Conservation (phyloP, 352 stramenopile genomes). For the Phytophthora parvispora region DNA sequence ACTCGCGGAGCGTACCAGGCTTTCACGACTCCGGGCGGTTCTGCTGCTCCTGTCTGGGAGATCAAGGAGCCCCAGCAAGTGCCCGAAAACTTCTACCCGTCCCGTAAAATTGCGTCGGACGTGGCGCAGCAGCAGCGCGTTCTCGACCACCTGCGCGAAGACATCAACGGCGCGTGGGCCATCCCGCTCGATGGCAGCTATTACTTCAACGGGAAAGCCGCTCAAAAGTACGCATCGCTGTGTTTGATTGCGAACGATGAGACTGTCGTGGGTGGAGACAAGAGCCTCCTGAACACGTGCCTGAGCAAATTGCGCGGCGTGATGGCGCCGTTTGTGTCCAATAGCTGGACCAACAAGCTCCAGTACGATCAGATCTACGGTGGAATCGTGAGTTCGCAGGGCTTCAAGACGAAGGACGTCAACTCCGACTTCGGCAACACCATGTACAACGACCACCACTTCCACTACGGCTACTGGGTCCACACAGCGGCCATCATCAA, state of each 20-base stretch:
- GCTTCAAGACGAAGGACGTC: slow-evolving; percentile 61
- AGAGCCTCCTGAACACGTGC: slow-evolving; percentile 49
- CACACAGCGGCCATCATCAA: slow-evolving; percentile 61
- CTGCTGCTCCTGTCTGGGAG: slow-evolving; percentile 42
- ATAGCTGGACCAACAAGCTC: slow-evolving; percentile 59
- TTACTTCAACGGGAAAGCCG: slow-evolving; percentile 76
- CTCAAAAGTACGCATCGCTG: slow-evolving; percentile 69
- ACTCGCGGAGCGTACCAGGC: slow-evolving; percentile 62
- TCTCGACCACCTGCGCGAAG: slow-evolving; percentile 47
- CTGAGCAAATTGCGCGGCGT: slow-evolving; percentile 46
- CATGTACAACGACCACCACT: slow-evolving; percentile 86
- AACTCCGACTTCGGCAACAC: slow-evolving; percentile 81
- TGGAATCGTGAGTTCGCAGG: slow-evolving; percentile 64
- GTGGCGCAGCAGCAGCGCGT: slow-evolving; percentile 50
- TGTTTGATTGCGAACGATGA: slow-evolving; percentile 69
- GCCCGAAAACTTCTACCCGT: slow-evolving; percentile 59
- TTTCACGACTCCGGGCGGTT: slow-evolving; percentile 37
- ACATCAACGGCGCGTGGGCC: slow-evolving; percentile 55
- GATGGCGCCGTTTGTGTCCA: slow-evolving; percentile 58
- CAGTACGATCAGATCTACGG: slow-evolving; percentile 68
- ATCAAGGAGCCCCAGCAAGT: slow-evolving; percentile 55
- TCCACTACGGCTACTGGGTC: slow-evolving; percentile 83
- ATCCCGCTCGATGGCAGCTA: slow-evolving; percentile 66
- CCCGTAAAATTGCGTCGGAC: slow-evolving; percentile 33
- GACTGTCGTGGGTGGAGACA: slow-evolving; percentile 46